Evolutionary conservation across 192 early-diverging fungal species (phyloP).

Genomic region (Coemansia sp.): DNA sequence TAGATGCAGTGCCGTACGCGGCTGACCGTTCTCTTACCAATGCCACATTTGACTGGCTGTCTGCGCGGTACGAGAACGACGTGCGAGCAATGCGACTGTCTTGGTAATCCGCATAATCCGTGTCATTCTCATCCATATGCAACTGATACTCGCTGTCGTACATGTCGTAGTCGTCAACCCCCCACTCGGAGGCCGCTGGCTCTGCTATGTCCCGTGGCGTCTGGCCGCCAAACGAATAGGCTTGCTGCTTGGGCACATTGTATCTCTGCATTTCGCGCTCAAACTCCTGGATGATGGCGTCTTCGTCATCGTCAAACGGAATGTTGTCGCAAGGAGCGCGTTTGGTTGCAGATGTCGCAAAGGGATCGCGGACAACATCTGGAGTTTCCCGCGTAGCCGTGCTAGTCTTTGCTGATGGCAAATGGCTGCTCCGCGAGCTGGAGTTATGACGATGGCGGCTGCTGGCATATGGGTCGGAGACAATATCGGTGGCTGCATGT

Average conservation of each 20-base stretch:
- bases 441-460: conserved; percentile 9
- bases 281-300: conserved; percentile 52
- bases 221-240: not conserved
- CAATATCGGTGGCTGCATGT: conserved; percentile 15
- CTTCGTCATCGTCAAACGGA: conserved; percentile 53
- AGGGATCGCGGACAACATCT: conserved; percentile 46
- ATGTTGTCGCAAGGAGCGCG: conserved; percentile 25
- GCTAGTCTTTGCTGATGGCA: not conserved
- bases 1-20: not conserved
- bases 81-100: not conserved
- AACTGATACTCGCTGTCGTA: conserved; percentile 31
- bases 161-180: conserved; percentile 22
- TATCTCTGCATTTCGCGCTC: conserved; percentile 54
- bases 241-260: conserved; percentile 5
- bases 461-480: conserved; percentile 39
- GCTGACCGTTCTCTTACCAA: not conserved
- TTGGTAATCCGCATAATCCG: conserved; percentile 13
- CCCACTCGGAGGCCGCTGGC: conserved; percentile 14
- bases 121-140: conserved; percentile 21
- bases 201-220: not conserved
- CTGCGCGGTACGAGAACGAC: conserved; percentile 5
- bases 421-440: not conserved
- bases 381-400: conserved; percentile 1
- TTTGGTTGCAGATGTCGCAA: conserved; percentile 7
- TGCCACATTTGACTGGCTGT: not conserved